Evolutionary conservation across 345 rosid species (phyloP).

Genomic region (Eucalyptus sp.): DNA sequence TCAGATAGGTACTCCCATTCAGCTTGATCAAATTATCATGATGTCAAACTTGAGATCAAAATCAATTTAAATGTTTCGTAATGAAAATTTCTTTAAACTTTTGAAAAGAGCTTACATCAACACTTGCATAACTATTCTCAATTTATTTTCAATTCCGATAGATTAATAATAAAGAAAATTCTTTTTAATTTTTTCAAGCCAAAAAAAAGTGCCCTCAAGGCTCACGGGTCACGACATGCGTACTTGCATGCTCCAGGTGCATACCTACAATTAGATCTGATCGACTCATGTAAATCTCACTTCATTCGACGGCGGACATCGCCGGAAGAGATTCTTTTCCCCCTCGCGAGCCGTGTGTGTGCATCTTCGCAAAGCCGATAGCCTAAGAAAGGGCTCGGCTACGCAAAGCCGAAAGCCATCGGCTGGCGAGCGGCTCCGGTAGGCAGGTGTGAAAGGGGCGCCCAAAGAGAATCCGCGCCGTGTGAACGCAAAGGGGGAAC

Average conservation of each 20-base stretch:
- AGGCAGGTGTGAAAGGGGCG: constrained; percentile 14
- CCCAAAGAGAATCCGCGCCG: not conserved
- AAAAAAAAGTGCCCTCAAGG: not conserved
- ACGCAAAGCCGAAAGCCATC: not conserved
- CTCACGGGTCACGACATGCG: not conserved
- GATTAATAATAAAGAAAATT: rapidly evolving
- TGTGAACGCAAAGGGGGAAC: constrained; percentile 21
- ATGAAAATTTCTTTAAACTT: not conserved
- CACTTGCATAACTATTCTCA: not conserved
- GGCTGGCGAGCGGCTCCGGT: not conserved
- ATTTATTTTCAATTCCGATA: not conserved
- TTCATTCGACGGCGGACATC: not conserved
- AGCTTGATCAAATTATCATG: not conserved
- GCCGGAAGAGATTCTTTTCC: no score
- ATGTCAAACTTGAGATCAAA: no score
- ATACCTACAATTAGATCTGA: not conserved
- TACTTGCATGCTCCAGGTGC: not conserved
- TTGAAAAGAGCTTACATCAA: not conserved
- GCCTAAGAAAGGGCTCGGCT: not conserved
- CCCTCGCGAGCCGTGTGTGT: not conserved
- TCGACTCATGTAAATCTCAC: not conserved
- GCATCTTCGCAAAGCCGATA: not conserved
- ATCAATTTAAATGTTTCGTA: no score
- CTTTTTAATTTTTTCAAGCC: not conserved
- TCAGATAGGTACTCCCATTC: not conserved